Evolutionary conservation across 2,329 filamentous ascomycete species (phyloP).

Genomic region (Ceratocystis huliohia): DNA sequence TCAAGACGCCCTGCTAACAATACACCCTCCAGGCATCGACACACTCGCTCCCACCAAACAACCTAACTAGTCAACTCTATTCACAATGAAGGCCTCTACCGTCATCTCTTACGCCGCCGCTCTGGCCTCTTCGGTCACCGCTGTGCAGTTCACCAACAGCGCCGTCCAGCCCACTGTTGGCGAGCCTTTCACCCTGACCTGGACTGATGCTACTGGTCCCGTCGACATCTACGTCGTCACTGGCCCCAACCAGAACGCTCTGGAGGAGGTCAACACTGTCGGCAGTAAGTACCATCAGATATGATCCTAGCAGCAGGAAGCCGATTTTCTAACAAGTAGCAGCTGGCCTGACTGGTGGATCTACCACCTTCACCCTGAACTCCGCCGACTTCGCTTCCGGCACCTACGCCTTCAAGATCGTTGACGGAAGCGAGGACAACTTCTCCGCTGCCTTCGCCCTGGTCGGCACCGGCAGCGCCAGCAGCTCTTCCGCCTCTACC

Average conservation of each 20-base stretch:
- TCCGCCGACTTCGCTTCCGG: slow-evolving; percentile 29
- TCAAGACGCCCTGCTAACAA: neutral
- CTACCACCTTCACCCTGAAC: slow-evolving; percentile 31
- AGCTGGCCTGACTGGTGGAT: slow-evolving; percentile 29
- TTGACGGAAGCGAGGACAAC: slow-evolving; percentile 32
- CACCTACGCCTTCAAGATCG: slow-evolving; percentile 36
- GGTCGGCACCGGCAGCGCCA: slow-evolving; percentile 24
- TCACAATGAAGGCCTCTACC: slow-evolving; percentile 44
- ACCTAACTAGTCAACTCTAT: slow-evolving; percentile 13
- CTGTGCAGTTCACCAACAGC: slow-evolving; percentile 23
- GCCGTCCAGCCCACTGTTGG: slow-evolving; percentile 46
- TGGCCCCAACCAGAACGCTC: slow-evolving; percentile 34
- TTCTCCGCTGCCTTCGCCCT: slow-evolving; percentile 33
- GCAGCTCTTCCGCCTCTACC: slow-evolving; percentile 10
- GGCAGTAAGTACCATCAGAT: slow-evolving; percentile 41
- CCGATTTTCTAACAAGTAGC: slow-evolving; percentile 8
- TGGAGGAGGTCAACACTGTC: slow-evolving; percentile 34
- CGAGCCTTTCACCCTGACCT: slow-evolving; percentile 38
- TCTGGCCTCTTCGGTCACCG: slow-evolving; percentile 40
- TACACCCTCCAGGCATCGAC: slow-evolving; percentile 1
- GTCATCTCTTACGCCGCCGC: slow-evolving; percentile 38
- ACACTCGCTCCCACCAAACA: neutral
- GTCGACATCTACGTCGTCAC: slow-evolving; percentile 44
- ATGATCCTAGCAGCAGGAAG: too few species aligned
- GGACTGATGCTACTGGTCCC: slow-evolving; percentile 34